Percentiles rank a stretch among this genome's conserved stretches.
phyloP scores from a whole-genome alignment of 2,329 filamentous ascomycete species.

The Trichoderma atrobrunneum region DNA sequence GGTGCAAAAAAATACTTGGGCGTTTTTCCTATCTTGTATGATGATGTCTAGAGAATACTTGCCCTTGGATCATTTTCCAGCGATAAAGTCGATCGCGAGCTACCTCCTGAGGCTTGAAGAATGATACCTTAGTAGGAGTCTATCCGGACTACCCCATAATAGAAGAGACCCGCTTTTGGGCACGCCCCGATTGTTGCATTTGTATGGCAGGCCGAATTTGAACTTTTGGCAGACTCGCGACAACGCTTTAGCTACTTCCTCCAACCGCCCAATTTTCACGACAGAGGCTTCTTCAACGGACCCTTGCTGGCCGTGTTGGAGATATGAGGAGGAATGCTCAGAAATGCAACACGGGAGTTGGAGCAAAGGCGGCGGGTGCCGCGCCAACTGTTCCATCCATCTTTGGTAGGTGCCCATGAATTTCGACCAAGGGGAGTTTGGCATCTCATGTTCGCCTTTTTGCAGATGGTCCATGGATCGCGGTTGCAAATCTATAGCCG shows the following conservation, averaged over 20 bases:
- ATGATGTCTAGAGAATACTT: background rate
- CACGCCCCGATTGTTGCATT: constrained; percentile 28
- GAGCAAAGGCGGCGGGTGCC: constrained; percentile 29
- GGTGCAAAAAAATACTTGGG: constrained; percentile 6
- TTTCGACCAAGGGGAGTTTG: background rate
- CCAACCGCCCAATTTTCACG: background rate
- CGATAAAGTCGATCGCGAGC: background rate
- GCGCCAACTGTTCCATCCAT: constrained; percentile 24
- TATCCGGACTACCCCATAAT: background rate
- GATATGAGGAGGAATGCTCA: constrained; percentile 39
- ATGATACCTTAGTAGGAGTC: background rate
- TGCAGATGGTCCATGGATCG: constrained; percentile 11
- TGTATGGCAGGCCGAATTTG: constrained; percentile 24
- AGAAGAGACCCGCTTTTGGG: constrained; percentile 15
- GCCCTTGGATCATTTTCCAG: background rate
- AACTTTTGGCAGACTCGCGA: constrained; percentile 10
- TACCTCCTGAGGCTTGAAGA: background rate
- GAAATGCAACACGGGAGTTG: constrained; percentile 34
- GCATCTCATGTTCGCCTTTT: background rate
- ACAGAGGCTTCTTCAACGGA: constrained; percentile 10
- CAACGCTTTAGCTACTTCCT: background rate
- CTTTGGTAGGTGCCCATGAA: constrained; percentile 24
- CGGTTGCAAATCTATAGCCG: background rate
- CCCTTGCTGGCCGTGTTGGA: constrained; percentile 21
- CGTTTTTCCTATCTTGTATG: background rate